Percentiles rank a stretch among this genome's conserved stretches.
Evolutionary conservation across 352 stramenopile species (phyloP).

Genomic region (Phytophthora capsici): DNA sequence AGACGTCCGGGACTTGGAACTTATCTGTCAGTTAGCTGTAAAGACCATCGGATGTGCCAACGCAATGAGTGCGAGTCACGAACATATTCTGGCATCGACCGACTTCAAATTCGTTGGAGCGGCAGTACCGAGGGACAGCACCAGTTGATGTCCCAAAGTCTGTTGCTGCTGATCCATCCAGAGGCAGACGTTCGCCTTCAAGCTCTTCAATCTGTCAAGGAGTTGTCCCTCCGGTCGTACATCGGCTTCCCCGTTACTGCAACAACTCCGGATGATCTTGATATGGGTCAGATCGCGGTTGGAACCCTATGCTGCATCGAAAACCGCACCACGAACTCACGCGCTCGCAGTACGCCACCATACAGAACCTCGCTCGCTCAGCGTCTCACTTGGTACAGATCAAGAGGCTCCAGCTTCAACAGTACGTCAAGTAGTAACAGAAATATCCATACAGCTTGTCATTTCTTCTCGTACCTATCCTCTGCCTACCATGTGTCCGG

Average conservation of each 20-base stretch:
- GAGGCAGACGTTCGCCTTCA: conserved; percentile 64
- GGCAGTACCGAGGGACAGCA: conserved; percentile 54
- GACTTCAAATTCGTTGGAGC: conserved; percentile 19
- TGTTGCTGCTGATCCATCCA: conserved; percentile 57
- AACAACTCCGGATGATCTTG: background rate
- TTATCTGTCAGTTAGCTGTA: conserved; percentile 52
- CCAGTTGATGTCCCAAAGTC: conserved; percentile 53
- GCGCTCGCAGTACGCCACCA: conserved; percentile 50
- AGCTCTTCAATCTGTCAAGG: conserved; percentile 31
- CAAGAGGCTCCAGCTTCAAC: conserved; percentile 11
- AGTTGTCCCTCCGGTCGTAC: conserved; percentile 57
- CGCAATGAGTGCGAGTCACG: conserved; percentile 39
- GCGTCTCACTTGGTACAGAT: conserved; percentile 43
- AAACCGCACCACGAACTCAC: conserved; percentile 48
- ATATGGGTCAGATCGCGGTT: conserved; percentile 41
- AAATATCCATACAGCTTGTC: conserved; percentile 25
- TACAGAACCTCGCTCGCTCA: conserved; percentile 49
- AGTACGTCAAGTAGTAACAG: background rate
- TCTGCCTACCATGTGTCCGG: conserved; percentile 37
- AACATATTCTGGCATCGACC: conserved; percentile 54
- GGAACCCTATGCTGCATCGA: conserved; percentile 64
- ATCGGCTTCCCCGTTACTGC: conserved; percentile 59
- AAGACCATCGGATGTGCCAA: conserved; percentile 49
- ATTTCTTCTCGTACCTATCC: conserved; percentile 32
- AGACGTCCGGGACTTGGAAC: conserved; percentile 50